Conservation (phyloP, 208 protist genomes). For the Balamuthia mandrillaris region DNA sequence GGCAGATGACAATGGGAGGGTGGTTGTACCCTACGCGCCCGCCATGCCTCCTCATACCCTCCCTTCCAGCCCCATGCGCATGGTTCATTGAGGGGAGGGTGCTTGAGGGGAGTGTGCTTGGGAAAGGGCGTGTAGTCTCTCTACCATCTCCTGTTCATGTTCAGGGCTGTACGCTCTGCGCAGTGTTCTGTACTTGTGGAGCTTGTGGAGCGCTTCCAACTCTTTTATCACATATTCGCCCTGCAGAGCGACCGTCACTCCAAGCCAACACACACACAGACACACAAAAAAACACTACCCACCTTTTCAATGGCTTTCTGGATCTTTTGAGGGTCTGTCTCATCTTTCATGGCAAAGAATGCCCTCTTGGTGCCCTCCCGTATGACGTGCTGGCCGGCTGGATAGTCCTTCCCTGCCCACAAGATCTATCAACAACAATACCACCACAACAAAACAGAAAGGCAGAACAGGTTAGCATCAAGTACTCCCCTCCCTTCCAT, state of each 20-base stretch:
- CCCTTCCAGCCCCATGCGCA: too few relatives aligned
- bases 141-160: background rate
- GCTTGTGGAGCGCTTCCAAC: conserved; percentile 27
- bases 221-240: conserved; percentile 29
- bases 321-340: conserved; percentile 17
- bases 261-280: background rate
- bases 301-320: background rate
- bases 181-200: conserved; percentile 40
- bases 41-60: too few relatives aligned
- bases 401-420: conserved; percentile 17
- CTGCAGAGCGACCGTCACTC: background rate
- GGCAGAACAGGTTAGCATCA: too few relatives aligned
- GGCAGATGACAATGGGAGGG: too few relatives aligned
- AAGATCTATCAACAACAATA: too few relatives aligned
- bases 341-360: conserved; percentile 23
- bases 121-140: too few relatives aligned
- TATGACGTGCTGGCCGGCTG: background rate
- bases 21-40: too few relatives aligned
- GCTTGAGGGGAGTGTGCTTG: too few relatives aligned
- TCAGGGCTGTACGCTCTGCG: conserved; percentile 10
- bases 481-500: too few relatives aligned
- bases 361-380: conserved; percentile 15
- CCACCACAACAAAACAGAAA: too few relatives aligned
- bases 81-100: too few relatives aligned
- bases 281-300: background rate